phyloP scores from a whole-genome alignment of 331 rosid species.

The Quercus tomentella region DNA sequence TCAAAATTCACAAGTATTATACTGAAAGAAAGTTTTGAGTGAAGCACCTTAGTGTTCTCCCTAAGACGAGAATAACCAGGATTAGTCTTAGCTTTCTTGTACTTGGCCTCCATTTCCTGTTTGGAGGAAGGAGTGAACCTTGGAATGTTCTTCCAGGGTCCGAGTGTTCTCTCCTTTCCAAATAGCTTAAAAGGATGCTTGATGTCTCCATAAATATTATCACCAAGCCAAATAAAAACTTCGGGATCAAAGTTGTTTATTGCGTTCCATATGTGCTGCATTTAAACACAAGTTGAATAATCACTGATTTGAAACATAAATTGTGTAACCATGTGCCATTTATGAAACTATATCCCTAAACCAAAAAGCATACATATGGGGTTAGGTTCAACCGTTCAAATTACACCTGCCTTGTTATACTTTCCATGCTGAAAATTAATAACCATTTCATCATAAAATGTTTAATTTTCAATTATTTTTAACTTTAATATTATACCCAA shows the following conservation, averaged over 20 bases:
- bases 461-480: too few species aligned
- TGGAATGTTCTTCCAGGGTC: slow-evolving; percentile 80
- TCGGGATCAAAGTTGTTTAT: slow-evolving; percentile 56
- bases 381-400: too few species aligned
- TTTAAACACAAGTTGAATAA: slow-evolving; percentile 11
- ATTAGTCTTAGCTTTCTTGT: slow-evolving; percentile 49
- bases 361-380: neutral
- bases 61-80: slow-evolving; percentile 58
- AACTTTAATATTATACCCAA: too few species aligned
- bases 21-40: slow-evolving; percentile 2
- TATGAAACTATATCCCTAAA: neutral
- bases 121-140: slow-evolving; percentile 60
- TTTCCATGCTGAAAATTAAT: too few species aligned
- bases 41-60: slow-evolving; percentile 43
- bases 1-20: slow-evolving; percentile 4
- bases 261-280: slow-evolving; percentile 75
- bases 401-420: too few species aligned
- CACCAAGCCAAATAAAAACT: slow-evolving; percentile 77
- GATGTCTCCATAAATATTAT: slow-evolving; percentile 79
- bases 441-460: too few species aligned
- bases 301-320: neutral
- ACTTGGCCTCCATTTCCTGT: slow-evolving; percentile 61
- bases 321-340: neutral
- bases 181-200: slow-evolving; percentile 61
- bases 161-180: slow-evolving; percentile 69